phyloP scores from a whole-genome alignment of 2,329 filamentous ascomycete species.

The Didymella segeticola region DNA sequence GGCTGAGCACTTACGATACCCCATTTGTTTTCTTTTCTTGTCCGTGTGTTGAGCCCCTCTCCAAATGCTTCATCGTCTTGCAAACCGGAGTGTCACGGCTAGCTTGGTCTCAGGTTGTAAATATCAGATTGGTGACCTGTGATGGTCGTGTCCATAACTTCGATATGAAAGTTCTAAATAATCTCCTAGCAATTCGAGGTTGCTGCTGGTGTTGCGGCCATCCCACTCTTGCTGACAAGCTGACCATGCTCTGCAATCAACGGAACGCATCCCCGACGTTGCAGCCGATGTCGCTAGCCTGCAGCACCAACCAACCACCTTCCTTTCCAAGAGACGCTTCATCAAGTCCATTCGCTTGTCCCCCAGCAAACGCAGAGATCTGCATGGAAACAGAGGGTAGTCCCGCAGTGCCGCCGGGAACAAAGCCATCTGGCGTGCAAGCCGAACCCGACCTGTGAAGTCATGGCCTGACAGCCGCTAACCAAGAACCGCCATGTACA shows the following conservation, averaged over 20 bases:
- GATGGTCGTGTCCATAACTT: neutral
- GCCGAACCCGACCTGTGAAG: neutral
- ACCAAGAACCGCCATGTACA: slow-evolving; percentile 9
- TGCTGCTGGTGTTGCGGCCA: neutral
- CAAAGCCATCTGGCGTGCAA: neutral
- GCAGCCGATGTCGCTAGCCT: slow-evolving; percentile 13
- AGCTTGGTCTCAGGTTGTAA: no score
- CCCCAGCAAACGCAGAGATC: slow-evolving; percentile 3
- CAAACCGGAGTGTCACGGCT: neutral
- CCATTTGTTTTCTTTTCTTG: neutral
- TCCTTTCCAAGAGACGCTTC: neutral
- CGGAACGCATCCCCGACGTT: neutral
- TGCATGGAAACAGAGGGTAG: slow-evolving; percentile 3
- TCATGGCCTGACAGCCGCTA: slow-evolving; percentile 17
- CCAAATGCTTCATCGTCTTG: neutral
- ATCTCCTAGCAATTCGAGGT: neutral
- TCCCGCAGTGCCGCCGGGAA: slow-evolving; percentile 8
- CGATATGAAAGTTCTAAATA: neutral
- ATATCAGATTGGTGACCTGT: neutral
- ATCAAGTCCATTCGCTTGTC: neutral
- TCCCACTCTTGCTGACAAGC: slow-evolving; percentile 12
- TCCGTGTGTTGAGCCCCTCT: neutral
- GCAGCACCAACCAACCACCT: slow-evolving; percentile 7
- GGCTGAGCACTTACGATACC: slow-evolving; percentile 9
- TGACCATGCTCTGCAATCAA: neutral